These are phyloP conservation scores for Papiliotrema terrestris DNA, from an alignment of 1,284 basidiomycete genomes.

Conservation along the genomic window DNA sequence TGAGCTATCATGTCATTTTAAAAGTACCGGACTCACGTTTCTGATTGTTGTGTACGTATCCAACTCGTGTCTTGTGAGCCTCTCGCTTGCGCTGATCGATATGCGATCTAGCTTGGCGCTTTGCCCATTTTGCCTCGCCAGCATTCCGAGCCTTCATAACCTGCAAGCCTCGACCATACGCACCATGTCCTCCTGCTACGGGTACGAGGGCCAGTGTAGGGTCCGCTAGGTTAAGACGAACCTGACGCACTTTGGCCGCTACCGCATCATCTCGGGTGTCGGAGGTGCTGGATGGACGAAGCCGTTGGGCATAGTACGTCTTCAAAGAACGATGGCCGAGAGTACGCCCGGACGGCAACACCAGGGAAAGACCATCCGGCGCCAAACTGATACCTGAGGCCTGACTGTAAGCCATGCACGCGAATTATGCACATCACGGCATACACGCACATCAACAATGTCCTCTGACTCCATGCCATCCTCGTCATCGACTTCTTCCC, in stretches of 20 bases:
- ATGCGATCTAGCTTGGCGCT: constrained; percentile 79
- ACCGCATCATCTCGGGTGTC: constrained; percentile 52
- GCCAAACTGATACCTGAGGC: constrained; percentile 28
- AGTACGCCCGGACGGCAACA: constrained; percentile 85
- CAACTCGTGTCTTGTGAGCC: constrained; percentile 75
- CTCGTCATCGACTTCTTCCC: constrained; percentile 47
- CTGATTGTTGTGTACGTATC: constrained; percentile 68
- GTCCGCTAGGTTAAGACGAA: constrained; percentile 69
- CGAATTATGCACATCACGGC: neutral
- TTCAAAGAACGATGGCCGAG: constrained; percentile 87
- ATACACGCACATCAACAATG: constrained; percentile 37
- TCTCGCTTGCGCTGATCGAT: constrained; percentile 74
- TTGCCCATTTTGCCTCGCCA: constrained; percentile 91
- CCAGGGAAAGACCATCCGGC: constrained; percentile 71
- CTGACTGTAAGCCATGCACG: neutral
- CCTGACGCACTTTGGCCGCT: constrained; percentile 56
- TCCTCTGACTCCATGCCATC: constrained; percentile 27
- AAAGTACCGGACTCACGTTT: constrained; percentile 56
- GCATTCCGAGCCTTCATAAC: constrained; percentile 87
- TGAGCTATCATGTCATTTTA: neutral
- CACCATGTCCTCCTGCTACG: constrained; percentile 77
- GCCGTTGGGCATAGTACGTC: constrained; percentile 83
- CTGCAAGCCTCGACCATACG: constrained; percentile 72
- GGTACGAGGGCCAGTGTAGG: constrained; percentile 80
- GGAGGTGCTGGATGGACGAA: constrained; percentile 47